A percentile compares a stretch with the other conserved stretches of the same genome.
Evolutionary conservation across 306 rosid genomes (phyloP).

Genomic region (Arachis hypogaea): DNA sequence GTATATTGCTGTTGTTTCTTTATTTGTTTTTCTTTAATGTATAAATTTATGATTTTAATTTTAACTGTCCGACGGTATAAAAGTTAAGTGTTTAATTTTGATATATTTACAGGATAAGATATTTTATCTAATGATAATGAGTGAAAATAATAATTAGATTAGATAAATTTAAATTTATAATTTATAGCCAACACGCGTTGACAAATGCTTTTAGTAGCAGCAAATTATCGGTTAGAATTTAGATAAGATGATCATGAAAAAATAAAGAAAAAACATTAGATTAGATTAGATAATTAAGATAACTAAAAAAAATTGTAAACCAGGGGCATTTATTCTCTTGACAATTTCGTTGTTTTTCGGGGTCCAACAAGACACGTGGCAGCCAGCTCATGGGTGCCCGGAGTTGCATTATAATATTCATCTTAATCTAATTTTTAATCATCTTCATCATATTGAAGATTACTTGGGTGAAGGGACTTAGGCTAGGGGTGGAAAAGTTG

Average conservation of each 20-base stretch:
- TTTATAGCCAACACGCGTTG: not conserved
- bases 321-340: constrained; percentile 34
- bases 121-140: too few relatives aligned
- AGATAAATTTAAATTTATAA: too few relatives aligned
- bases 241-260: too few relatives aligned
- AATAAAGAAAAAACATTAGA: too few relatives aligned
- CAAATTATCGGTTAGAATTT: too few relatives aligned
- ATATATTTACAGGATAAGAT: too few relatives aligned
- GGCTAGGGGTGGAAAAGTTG: not conserved
- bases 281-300: too few relatives aligned
- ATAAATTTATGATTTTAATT: not conserved
- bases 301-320: not conserved
- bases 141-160: too few relatives aligned
- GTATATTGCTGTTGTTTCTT: not conserved
- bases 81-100: too few relatives aligned
- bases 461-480: not conserved
- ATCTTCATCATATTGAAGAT: not conserved
- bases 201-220: not conserved
- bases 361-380: constrained; percentile 33
- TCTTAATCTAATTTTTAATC: not conserved
- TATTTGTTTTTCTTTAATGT: not conserved
- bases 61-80: too few relatives aligned
- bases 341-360: not conserved
- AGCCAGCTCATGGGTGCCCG: constrained; percentile 16
- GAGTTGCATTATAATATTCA: constrained; percentile 18